Percentiles rank a stretch among this genome's conserved stretches.
These are phyloP conservation scores for Graphilbum sp. DNA, from an alignment of 2,329 filamentous ascomycete species.

Conservation along the genomic window DNA sequence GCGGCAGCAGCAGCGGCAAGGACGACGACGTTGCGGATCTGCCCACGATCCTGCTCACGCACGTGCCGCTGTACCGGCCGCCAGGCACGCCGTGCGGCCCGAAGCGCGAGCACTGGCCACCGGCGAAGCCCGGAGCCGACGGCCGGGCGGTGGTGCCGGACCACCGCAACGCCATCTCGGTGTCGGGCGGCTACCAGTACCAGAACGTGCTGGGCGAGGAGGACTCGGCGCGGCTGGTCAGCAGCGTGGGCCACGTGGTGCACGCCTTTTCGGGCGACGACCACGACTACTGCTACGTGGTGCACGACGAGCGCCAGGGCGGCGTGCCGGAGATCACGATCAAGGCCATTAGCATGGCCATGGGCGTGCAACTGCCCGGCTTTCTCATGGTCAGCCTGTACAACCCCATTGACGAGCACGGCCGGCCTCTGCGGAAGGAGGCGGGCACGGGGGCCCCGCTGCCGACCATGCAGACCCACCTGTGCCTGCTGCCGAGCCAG, in stretches of 20 bases:
- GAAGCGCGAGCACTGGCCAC: conserved; percentile 68
- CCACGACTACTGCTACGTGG: conserved; percentile 90
- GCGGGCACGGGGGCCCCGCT: neutral
- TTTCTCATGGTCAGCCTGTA: conserved; percentile 81
- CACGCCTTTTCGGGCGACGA: conserved; percentile 93
- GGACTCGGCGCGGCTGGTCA: conserved; percentile 60
- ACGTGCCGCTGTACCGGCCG: conserved; percentile 75
- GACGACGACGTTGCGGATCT: conserved; percentile 40
- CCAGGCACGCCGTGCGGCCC: conserved; percentile 79
- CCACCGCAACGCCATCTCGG: conserved; percentile 59
- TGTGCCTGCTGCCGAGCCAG: conserved; percentile 84
- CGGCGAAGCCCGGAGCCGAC: conserved; percentile 40
- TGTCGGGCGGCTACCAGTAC: conserved; percentile 79
- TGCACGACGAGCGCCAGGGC: conserved; percentile 53
- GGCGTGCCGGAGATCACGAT: conserved; percentile 74
- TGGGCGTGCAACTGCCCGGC: conserved; percentile 79
- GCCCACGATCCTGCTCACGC: conserved; percentile 76
- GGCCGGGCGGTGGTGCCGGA: conserved; percentile 36
- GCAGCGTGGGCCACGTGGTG: conserved; percentile 63
- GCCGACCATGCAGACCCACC: conserved; percentile 65
- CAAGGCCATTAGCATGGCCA: conserved; percentile 89
- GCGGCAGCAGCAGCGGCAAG: conserved; percentile 19
- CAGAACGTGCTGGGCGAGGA: conserved; percentile 76
- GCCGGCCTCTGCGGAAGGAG: conserved; percentile 29
- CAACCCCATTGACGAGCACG: conserved; percentile 63